Conservation (phyloP, 176 grass and related monocot species). For the Neostapfia colusana region DNA sequence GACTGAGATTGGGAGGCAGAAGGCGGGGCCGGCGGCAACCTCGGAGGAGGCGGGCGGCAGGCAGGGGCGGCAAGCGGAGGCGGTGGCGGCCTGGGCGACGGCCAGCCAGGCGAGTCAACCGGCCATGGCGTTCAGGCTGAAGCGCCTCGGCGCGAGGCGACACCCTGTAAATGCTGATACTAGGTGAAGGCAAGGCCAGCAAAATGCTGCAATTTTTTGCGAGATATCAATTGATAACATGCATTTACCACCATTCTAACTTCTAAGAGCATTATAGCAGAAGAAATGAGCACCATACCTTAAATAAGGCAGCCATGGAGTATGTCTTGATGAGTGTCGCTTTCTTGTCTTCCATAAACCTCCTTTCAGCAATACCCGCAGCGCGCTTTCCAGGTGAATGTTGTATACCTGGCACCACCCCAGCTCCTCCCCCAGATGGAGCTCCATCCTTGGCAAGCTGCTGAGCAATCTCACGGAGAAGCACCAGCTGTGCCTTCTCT, state of each 20-base stretch:
- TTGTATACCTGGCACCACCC: conserved; percentile 7
- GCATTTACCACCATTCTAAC: conserved; percentile 11
- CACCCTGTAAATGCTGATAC: no score
- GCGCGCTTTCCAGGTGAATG: conserved; percentile 16
- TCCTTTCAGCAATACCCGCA: conserved; percentile 40
- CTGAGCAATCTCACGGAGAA: conserved; percentile 90
- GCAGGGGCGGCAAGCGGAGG: no score
- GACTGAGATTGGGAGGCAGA: no score
- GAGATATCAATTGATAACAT: conserved; percentile 12
- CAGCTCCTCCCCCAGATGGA: conserved; percentile 28
- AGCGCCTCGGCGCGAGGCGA: no score
- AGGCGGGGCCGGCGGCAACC: no score
- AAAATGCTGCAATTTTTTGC: not conserved
- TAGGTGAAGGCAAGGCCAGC: not conserved
- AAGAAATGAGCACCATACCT: conserved; percentile 53
- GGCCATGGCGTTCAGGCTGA: no score
- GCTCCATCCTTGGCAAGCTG: conserved; percentile 65
- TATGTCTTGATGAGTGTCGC: conserved; percentile 34
- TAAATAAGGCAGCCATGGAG: conserved; percentile 51
- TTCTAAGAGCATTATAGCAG: not conserved
- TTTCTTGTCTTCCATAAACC: conserved; percentile 42
- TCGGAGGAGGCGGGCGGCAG: no score
- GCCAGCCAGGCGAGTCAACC: no score
- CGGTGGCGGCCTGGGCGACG: no score
- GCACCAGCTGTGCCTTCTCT: conserved; percentile 82